Evolutionary conservation across 148 eudicot species (phyloP).

Genomic region (Rhododendron molle): DNA sequence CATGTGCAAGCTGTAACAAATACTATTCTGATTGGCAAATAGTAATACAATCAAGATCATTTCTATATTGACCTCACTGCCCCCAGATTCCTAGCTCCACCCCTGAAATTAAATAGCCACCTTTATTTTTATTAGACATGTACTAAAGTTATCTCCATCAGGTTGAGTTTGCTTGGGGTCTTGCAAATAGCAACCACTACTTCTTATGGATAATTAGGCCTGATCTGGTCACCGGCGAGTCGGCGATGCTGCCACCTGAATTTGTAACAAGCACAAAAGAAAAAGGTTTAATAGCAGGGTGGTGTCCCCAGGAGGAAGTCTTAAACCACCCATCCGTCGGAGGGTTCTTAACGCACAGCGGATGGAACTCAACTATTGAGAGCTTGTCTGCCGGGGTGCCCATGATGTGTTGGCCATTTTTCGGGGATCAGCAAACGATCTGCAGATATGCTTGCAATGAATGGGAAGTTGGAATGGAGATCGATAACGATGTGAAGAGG

Average conservation of each 20-base stretch:
- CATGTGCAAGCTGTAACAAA: too few species aligned
- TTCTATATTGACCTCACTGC: too few species aligned
- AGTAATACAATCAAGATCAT: too few species aligned
- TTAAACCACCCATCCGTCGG: not conserved
- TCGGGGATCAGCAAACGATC: conserved; percentile 11
- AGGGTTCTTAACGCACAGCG: not conserved
- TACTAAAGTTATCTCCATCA: not conserved
- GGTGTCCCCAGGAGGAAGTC: conserved; percentile 12
- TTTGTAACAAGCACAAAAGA: not conserved
- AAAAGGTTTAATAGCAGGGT: conserved; percentile 3
- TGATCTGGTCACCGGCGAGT: conserved; percentile 5
- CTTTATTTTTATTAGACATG: not conserved
- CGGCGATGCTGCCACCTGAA: not conserved
- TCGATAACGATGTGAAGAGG: conserved; percentile 10
- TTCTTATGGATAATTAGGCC: conserved; percentile 13
- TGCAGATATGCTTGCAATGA: conserved; percentile 2
- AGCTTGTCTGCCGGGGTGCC: conserved; percentile 13
- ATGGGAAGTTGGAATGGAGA: conserved; percentile 16
- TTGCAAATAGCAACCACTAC: conserved; percentile 10
- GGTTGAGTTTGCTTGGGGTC: conserved; percentile 18
- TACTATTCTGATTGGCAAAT: not conserved
- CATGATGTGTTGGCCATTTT: conserved; percentile 17
- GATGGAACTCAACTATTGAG: conserved; percentile 11
- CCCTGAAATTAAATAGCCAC: not conserved
- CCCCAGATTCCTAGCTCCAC: too few species aligned